A percentile compares a stretch with the other conserved stretches of the same genome.
Evolutionary conservation across 768 basidiomycete genomes (phyloP).

Genomic region (Mycena galericulata): DNA sequence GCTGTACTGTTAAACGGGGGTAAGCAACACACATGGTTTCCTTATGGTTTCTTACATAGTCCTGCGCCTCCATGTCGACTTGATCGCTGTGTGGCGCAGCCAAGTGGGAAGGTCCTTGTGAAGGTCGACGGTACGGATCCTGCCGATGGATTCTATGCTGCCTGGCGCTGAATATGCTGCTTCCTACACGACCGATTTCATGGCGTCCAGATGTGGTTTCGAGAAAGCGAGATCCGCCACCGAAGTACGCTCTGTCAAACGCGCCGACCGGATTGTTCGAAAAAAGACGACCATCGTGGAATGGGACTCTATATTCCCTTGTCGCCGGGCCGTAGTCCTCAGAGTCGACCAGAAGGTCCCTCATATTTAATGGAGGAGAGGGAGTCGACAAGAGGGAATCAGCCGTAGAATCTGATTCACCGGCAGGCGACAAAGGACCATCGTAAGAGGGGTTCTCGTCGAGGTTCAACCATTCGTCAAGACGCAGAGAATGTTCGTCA

Average conservation of each 20-base stretch:
- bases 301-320: not conserved
- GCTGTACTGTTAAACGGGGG: not conserved
- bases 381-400: not conserved
- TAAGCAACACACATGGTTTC: not conserved
- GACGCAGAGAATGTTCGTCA: not conserved
- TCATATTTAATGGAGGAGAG: not conserved
- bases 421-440: not conserved
- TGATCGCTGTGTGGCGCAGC: slow-evolving; percentile 9
- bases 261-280: not conserved
- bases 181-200: not conserved
- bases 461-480: not conserved
- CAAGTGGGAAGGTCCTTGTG: not conserved
- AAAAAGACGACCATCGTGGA: not conserved
- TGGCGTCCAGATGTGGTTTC: not conserved
- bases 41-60: not conserved
- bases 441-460: not conserved
- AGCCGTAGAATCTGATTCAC: not conserved
- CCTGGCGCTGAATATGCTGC: not conserved
- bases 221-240: not conserved
- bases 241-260: not conserved
- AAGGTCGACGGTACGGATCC: not conserved
- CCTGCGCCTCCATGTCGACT: not conserved
- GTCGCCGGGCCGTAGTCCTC: not conserved
- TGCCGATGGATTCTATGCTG: slow-evolving; percentile 4
- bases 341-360: not conserved